These are phyloP conservation scores for Saccharomycopsis olivae DNA, from an alignment of 805 yeast species.

Conservation along the genomic window DNA sequence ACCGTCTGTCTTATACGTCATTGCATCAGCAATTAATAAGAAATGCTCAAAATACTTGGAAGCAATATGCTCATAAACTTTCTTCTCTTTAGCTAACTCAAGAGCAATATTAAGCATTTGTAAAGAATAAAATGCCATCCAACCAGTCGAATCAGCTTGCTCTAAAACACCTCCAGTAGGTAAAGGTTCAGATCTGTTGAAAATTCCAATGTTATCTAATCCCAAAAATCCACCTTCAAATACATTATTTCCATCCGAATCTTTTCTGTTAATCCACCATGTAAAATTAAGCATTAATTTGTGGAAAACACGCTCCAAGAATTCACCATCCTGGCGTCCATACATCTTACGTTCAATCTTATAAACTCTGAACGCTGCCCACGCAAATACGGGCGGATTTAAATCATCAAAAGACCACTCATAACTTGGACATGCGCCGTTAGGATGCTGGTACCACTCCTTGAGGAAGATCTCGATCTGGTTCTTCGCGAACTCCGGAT, in stretches of 20 bases:
- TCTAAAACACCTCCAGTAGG: slow-evolving; percentile 88
- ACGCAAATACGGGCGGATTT: slow-evolving; percentile 96
- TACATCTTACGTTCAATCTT: slow-evolving; percentile 80
- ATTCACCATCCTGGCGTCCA: slow-evolving; percentile 70
- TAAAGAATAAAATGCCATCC: slow-evolving; percentile 91
- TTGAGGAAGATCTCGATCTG: slow-evolving; percentile 79
- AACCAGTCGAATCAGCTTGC: slow-evolving; percentile 94
- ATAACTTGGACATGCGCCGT: slow-evolving; percentile 95
- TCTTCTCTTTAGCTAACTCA: slow-evolving; percentile 75
- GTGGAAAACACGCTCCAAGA: slow-evolving; percentile 88
- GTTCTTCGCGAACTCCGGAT: slow-evolving; percentile 82
- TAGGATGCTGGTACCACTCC: slow-evolving; percentile 97
- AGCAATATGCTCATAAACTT: slow-evolving; percentile 87
- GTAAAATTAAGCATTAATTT: slow-evolving; percentile 81
- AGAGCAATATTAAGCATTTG: slow-evolving; percentile 89
- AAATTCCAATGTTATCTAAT: slow-evolving; percentile 83
- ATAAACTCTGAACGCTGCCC: slow-evolving; percentile 84
- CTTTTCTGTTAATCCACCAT: slow-evolving; percentile 97
- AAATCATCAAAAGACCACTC: slow-evolving; percentile 95
- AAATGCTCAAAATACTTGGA: slow-evolving; percentile 92
- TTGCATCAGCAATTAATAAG: slow-evolving; percentile 83
- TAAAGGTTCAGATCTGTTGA: slow-evolving; percentile 84
- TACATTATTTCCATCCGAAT: slow-evolving; percentile 73
- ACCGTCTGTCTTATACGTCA: slow-evolving; percentile 50
- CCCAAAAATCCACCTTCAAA: slow-evolving; percentile 95